These are phyloP conservation scores for Cercospora zeina DNA, from an alignment of 2,329 filamentous ascomycete species.

Conservation along the genomic window DNA sequence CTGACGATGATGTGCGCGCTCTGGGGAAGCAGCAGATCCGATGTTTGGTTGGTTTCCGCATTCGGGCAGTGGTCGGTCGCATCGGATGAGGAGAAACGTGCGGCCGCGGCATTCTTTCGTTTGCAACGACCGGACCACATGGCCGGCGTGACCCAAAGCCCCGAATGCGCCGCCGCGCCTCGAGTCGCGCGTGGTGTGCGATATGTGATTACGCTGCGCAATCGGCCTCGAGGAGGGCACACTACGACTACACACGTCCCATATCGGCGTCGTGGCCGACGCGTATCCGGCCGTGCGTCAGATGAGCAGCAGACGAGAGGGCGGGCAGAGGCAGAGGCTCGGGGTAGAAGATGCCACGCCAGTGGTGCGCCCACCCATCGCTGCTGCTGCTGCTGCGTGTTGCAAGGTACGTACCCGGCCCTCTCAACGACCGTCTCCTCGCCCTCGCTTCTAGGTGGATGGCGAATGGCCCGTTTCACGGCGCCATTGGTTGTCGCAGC, in stretches of 20 bases:
- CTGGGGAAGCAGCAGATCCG: conserved; percentile 5
- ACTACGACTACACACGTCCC: not conserved
- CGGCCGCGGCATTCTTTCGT: not conserved
- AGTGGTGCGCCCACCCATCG: not conserved
- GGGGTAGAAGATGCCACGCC: not conserved
- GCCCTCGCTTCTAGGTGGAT: not conserved
- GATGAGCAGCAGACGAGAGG: not conserved
- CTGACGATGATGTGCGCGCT: not conserved
- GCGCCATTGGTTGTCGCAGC: not conserved
- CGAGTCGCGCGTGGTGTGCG: not conserved
- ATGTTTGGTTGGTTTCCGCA: not conserved
- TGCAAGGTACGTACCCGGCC: not conserved
- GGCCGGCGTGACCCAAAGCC: not conserved
- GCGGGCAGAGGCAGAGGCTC: not conserved
- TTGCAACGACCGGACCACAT: not conserved
- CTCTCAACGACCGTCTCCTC: not conserved
- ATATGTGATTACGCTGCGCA: not conserved
- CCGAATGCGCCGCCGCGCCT: not conserved
- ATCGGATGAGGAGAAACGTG: not conserved
- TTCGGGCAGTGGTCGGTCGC: not conserved
- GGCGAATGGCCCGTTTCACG: not conserved
- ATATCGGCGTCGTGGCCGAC: not conserved
- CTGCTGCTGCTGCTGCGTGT: not conserved
- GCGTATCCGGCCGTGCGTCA: not conserved
- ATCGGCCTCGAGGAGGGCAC: not conserved